Base-by-base conservation (phyloP, 225 moss, liverwort and hornwort species). In the Physcomitrium patens region DNA sequence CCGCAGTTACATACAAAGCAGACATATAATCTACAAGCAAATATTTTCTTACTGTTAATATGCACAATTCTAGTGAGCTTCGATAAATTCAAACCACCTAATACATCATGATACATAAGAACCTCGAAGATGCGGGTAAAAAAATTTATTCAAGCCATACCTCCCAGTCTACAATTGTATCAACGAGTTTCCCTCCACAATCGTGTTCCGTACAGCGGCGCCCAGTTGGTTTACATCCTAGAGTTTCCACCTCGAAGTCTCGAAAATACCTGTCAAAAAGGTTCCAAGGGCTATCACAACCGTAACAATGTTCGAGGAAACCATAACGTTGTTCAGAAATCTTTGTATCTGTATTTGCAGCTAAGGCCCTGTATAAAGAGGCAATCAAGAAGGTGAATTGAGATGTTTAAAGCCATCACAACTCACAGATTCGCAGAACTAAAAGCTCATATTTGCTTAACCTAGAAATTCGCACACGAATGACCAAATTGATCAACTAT, bases 121-220 rank as follows among this genome's bases (percentile, higher is more conserved):
- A 72, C 16, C 47, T 48, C 73, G 72, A 56, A 69, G 19, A 60
- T 23, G 72, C 23, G 67, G 69, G 43, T 45, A 14, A 49, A 5
- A n/a, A 74, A 15, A 43, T 55, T 28, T 66, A 68, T 54, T 28
- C 12, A 43, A 60, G 46, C 16, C 79, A 43, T 76, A 94, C 94
- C 94, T 92, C 92, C 92, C 92, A 94, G 72, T 94, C 94, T 65
- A 94, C 92, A 89, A 94, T 92, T 17, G 94, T 92, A 78, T 94
- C 92, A 60, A 88, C 56, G 23, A 94, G 91, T 71, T 90, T 94
- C 68, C 87, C 88, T 69, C 83, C 80, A 64, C 92, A 94, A 24
- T 80, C 70, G 66, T 71, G 74, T 63, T 79, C 88, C 27, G 80
- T 58, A 72, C 94, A 94, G 43, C 91, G 92, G 11, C 94, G 82